Conservation (phyloP, 257 asterid species). For the Scutellaria minor region DNA sequence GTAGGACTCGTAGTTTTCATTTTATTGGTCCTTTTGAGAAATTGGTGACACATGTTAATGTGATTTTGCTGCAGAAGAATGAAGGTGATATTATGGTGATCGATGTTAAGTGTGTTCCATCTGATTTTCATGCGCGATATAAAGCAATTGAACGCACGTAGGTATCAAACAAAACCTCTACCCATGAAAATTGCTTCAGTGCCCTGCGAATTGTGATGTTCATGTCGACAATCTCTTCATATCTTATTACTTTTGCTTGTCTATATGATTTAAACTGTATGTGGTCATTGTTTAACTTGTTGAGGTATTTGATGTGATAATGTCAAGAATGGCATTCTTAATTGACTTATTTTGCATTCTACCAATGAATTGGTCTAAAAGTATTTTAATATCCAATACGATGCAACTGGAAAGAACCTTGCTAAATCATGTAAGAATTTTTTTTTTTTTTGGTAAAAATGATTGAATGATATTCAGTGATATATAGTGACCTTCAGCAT, state of each 20-base stretch:
- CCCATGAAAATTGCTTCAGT: conserved; percentile 12
- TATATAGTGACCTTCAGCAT: conserved; percentile 5
- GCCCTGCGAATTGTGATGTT: conserved; percentile 27
- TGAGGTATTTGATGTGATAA: not conserved
- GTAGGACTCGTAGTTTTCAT: conserved; percentile 12
- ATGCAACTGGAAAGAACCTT: conserved; percentile 21
- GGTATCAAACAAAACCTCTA: conserved; percentile 53
- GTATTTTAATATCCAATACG: not conserved
- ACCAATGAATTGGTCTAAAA: not conserved
- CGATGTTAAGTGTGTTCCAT: conserved; percentile 81
- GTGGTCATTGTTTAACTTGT: not conserved
- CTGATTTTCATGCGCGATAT: conserved; percentile 87
- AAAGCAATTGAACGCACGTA: conserved; percentile 95
- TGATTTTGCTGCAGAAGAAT: conserved; percentile 67
- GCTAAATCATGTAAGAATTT: not conserved
- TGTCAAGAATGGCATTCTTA: conserved; percentile 3
- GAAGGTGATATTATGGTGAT: conserved; percentile 78
- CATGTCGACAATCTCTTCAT: conserved; percentile 9
- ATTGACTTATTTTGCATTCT: not conserved
- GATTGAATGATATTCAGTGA: conserved; percentile 11
- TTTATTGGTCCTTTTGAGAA: conserved; percentile 8
- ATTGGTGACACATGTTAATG: conserved; percentile 34
- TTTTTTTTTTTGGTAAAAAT: not conserved
- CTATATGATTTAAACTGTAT: not conserved
- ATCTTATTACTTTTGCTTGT: conserved; percentile 6